Evolutionary conservation across 495 filamentous ascomycete species (phyloP).

Genomic region (Trichoderma reesei): DNA sequence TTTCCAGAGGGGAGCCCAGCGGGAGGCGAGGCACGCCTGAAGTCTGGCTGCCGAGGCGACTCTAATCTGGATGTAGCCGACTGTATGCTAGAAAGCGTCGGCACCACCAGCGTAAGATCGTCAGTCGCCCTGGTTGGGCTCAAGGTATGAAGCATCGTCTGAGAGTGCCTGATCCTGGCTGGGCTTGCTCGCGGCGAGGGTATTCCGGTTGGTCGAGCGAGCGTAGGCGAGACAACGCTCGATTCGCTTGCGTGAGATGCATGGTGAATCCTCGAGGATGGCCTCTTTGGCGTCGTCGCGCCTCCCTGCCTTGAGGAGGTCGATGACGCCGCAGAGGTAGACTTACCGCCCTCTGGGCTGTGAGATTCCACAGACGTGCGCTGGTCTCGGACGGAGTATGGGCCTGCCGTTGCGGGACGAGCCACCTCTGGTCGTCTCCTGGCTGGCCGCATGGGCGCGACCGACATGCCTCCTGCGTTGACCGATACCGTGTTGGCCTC

Average conservation of each 20-base stretch:
- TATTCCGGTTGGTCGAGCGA: constrained; percentile 11
- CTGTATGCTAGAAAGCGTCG: constrained; percentile 18
- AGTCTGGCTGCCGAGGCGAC: constrained; percentile 3
- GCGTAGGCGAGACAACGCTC: constrained; percentile 27
- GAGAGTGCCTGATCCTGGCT: constrained; percentile 23
- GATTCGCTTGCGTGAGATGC: constrained; percentile 35
- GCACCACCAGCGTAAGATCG: constrained; percentile 42
- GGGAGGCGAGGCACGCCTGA: neutral
- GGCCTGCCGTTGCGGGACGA: constrained; percentile 46
- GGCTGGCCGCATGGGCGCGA: constrained; percentile 45
- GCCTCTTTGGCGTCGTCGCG: constrained; percentile 23
- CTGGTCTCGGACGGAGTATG: constrained; percentile 41
- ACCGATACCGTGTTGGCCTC: constrained; percentile 25
- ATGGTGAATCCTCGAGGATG: constrained; percentile 35
- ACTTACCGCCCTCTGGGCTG: constrained; percentile 29
- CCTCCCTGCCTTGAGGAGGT: neutral
- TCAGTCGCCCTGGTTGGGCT: constrained; percentile 35
- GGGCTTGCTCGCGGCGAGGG: constrained; percentile 28
- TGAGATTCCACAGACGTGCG: neutral
- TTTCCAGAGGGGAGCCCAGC: neutral
- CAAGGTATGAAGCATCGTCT: constrained; percentile 14
- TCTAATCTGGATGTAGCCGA: constrained; percentile 12
- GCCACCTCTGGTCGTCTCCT: constrained; percentile 39
- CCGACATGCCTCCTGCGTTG: constrained; percentile 41
- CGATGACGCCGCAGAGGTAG: constrained; percentile 25